These are phyloP conservation scores for Beauveria scarabaeidicola DNA, from an alignment of 2,329 filamentous ascomycete genomes.

Conservation along the genomic window DNA sequence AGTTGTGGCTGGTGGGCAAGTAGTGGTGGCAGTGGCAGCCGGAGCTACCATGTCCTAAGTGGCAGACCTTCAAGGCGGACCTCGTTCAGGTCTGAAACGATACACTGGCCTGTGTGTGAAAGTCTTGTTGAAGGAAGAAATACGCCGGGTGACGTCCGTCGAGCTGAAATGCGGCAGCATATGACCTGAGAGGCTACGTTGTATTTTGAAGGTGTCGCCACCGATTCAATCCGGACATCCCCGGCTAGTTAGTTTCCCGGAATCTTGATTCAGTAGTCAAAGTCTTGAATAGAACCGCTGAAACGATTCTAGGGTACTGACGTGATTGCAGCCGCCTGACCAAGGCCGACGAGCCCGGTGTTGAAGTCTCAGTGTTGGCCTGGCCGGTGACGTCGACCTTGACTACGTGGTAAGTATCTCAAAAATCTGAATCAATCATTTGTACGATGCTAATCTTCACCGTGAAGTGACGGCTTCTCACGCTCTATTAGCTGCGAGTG, in stretches of 20 bases:
- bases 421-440: too few relatives aligned
- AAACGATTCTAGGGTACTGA: neutral
- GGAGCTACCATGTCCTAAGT: too few relatives aligned
- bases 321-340: neutral
- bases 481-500: constrained; percentile 4
- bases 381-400: constrained; percentile 2
- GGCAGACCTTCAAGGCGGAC: neutral
- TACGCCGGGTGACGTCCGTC: too few relatives aligned
- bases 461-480: neutral
- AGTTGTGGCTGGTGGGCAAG: neutral
- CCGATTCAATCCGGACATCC: neutral
- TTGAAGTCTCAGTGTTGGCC: neutral
- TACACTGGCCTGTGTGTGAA: too few relatives aligned
- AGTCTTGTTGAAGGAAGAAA: too few relatives aligned
- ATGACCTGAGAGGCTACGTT: neutral
- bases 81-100: neutral
- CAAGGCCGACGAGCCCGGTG: neutral
- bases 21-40: too few relatives aligned
- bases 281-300: neutral
- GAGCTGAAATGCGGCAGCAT: neutral
- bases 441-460: neutral
- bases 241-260: neutral
- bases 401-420: neutral
- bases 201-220: too few relatives aligned
- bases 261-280: too few relatives aligned